A percentile compares a stretch with the other conserved stretches of the same genome.
These are phyloP conservation scores for Parascedosporium putredinis DNA, from an alignment of 2,329 filamentous ascomycete genomes.

Conservation along the genomic window DNA sequence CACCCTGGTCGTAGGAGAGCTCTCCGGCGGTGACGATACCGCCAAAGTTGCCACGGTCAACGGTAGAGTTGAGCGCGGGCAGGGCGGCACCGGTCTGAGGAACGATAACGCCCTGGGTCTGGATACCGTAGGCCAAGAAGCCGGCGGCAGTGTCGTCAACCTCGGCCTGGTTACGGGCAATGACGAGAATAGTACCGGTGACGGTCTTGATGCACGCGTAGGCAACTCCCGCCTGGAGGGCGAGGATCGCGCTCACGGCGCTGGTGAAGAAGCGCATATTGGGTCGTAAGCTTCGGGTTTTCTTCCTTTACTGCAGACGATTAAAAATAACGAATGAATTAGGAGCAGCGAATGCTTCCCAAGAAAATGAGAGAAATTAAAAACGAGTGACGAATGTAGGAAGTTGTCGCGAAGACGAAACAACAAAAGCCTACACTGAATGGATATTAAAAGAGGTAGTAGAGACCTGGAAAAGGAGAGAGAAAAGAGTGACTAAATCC, in stretches of 20 bases:
- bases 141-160: constrained; percentile 28
- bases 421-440: not conserved
- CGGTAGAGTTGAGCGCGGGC: constrained; percentile 38
- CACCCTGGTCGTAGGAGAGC: constrained; percentile 42
- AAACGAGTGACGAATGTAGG: constrained; percentile 4
- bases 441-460: not conserved
- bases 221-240: not conserved
- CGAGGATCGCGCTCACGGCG: constrained; percentile 4
- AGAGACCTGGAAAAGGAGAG: not conserved
- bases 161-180: constrained; percentile 40
- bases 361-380: too few species aligned
- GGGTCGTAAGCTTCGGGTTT: not conserved
- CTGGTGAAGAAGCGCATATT: constrained; percentile 4
- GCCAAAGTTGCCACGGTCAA: constrained; percentile 43
- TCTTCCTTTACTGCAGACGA: not conserved
- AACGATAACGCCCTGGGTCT: constrained; percentile 44
- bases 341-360: too few species aligned
- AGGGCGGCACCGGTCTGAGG: constrained; percentile 39
- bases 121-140: constrained; percentile 47
- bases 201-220: constrained; percentile 12
- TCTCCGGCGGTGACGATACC: constrained; percentile 45
- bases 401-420: not conserved
- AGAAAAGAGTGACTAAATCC: not conserved
- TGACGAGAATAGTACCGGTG: constrained; percentile 41
- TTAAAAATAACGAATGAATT: not conserved